These are phyloP conservation scores for Neurospora tetraspora DNA, from an alignment of 495 filamentous ascomycete species.

Conservation along the genomic window DNA sequence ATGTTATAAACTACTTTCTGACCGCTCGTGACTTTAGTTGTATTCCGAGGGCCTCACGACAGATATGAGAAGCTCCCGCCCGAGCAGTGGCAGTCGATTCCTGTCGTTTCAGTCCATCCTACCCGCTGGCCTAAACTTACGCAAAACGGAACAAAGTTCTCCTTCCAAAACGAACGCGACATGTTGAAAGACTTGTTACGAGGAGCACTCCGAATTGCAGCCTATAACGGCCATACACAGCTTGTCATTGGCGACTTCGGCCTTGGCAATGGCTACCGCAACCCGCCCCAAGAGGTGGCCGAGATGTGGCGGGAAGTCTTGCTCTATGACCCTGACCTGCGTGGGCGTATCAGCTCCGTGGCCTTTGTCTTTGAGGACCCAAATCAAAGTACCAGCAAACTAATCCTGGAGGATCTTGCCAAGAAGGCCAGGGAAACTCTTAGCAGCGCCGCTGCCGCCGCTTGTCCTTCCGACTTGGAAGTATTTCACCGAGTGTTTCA, in stretches of 20 bases:
- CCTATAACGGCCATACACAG: constrained; percentile 44
- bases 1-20: constrained; percentile 8
- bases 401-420: constrained; percentile 38
- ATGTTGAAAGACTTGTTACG: constrained; percentile 64
- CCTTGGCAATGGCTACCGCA: constrained; percentile 56
- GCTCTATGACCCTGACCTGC: constrained; percentile 53
- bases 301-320: constrained; percentile 59
- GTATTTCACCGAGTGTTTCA: constrained; percentile 35
- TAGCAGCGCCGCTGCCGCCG: constrained; percentile 8
- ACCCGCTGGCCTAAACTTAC: constrained; percentile 62
- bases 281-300: constrained; percentile 57
- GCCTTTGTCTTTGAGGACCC: constrained; percentile 59
- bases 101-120: constrained; percentile 62
- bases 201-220: constrained; percentile 56
- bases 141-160: constrained; percentile 52
- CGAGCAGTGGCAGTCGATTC: constrained; percentile 41
- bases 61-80: constrained; percentile 34
- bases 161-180: constrained; percentile 56
- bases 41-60: constrained; percentile 39
- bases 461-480: constrained; percentile 30
- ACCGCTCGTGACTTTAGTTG: constrained; percentile 18
- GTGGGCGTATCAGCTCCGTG: constrained; percentile 55
- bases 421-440: constrained; percentile 31
- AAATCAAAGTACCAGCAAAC: constrained; percentile 30
- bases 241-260: constrained; percentile 65